Base-by-base conservation (phyloP, 345 rosid genomes). In the Rhizophora mangle region DNA sequence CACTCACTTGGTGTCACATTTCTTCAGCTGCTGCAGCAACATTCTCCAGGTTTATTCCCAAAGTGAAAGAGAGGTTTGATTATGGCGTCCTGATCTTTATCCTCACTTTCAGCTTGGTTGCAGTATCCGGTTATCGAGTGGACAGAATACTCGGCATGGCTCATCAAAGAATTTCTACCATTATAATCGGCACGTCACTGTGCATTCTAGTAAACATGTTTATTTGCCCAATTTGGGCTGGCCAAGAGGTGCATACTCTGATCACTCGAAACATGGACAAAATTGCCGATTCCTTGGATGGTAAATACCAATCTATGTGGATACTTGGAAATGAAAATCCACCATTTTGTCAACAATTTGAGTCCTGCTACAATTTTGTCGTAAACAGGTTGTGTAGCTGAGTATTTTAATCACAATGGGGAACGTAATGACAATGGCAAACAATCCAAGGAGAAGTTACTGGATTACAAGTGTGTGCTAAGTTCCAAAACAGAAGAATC, bases 171-270 rank as follows among this genome's bases (percentile, higher is more conserved):
- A 3, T 76, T 5, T 76, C 82, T 29, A 83, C 82, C 31, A 78
- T 80, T 49, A 56, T 76, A 27, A 66, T 80, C 36, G 86, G 86
- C 3, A 78, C 79, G n/a, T 65, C 74, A 36, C 53, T 83, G 20
- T 80, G 84, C 73, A 64, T 80, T 47, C n/a, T 76, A 60, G 69
- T 76, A 6, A 73, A 65, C 73, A 76, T 74, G 75, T 39, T 80
- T 24, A 63, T 80, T n/a, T 76, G 81, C 60, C 86, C 86, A 47
- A 74, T 78, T 39, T 83, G 84, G 82, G 84, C 84, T 19, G 86
- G 86, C 36, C 58, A 39, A 37, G 76, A 83, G 65, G 78, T 82
- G 29, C 53, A 77, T 53, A 19, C 7, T 55, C 67, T 77, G 22
- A 60, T 70, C 68, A 36, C 46, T 24, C 62, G 66, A 34, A 82